These are phyloP conservation scores for Hypericum androsaemum DNA, from an alignment of 345 rosid genomes.

Conservation along the genomic window DNA sequence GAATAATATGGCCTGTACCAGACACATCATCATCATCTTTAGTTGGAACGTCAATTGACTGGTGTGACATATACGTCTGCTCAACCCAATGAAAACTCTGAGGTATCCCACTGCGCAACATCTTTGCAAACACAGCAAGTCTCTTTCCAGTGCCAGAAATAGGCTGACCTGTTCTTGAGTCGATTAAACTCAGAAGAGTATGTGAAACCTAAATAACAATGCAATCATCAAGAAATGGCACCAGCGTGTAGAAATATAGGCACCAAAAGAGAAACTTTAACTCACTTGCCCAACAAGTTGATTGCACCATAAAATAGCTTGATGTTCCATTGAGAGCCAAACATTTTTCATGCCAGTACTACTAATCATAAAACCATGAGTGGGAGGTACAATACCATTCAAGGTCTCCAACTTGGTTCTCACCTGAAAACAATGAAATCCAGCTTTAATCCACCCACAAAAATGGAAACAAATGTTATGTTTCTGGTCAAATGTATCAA, in stretches of 20 bases:
- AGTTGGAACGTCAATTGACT: slow-evolving; percentile 25
- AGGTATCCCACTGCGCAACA: slow-evolving; percentile 78
- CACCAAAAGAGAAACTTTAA: slow-evolving; percentile 12
- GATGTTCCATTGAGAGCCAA: slow-evolving; percentile 99
- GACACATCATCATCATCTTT: slow-evolving; percentile 35
- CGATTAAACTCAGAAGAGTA: slow-evolving; percentile 87
- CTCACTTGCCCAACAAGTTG: slow-evolving; percentile 94
- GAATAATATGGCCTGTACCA: slow-evolving; percentile 15
- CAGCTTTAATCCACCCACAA: not conserved
- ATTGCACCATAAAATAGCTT: slow-evolving; percentile 95
- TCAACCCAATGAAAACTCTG: slow-evolving; percentile 64
- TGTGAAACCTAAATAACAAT: slow-evolving; percentile 67
- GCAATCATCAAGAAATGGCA: slow-evolving; percentile 20
- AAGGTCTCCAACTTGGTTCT: slow-evolving; percentile 74
- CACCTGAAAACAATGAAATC: slow-evolving; percentile 37
- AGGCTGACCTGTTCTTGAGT: slow-evolving; percentile 64
- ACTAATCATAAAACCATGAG: slow-evolving; percentile 82
- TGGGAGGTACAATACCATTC: slow-evolving; percentile 87
- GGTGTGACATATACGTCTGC: slow-evolving; percentile 37
- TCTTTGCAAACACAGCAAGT: slow-evolving; percentile 53
- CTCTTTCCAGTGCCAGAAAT: slow-evolving; percentile 48
- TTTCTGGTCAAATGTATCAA: no score
- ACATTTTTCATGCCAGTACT: slow-evolving; percentile 90
- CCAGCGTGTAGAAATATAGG: not conserved
- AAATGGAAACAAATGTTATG: no score